Evolutionary conservation across 2,329 filamentous ascomycete species (phyloP).

Genomic region (Juglanconis oblonga): DNA sequence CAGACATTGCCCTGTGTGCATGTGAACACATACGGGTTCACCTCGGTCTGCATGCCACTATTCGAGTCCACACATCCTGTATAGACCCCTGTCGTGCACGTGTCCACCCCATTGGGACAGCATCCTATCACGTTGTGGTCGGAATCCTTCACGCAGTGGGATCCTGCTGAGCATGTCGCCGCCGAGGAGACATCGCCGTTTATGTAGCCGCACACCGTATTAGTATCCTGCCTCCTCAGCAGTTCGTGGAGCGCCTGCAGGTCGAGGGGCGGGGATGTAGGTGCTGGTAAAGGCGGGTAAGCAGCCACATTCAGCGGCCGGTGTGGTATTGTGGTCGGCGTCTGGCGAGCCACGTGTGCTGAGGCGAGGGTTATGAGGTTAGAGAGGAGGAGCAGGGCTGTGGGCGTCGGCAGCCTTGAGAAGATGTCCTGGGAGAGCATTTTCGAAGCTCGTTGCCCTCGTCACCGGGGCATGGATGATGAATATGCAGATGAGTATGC

Average conservation of each 20-base stretch:
- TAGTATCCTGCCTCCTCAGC: conserved; percentile 39
- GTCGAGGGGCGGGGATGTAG: conserved; percentile 39
- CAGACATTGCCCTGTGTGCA: conserved; percentile 51
- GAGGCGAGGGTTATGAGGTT: conserved; percentile 23
- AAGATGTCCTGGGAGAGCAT: conserved; percentile 24
- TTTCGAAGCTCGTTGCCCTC: background rate
- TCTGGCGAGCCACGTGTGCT: conserved; percentile 25
- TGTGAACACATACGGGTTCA: conserved; percentile 56
- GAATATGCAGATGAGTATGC: background rate
- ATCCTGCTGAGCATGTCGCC: conserved; percentile 56
- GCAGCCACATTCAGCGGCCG: conserved; percentile 30
- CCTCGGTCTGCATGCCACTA: conserved; percentile 46
- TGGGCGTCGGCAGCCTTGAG: conserved; percentile 27
- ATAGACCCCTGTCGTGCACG: conserved; percentile 54
- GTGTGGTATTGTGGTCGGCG: conserved; percentile 26
- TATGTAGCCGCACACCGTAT: conserved; percentile 59
- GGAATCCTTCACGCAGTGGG: conserved; percentile 55
- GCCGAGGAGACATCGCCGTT: conserved; percentile 49
- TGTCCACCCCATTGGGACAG: conserved; percentile 48
- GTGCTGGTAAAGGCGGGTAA: conserved; percentile 29
- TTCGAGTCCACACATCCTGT: conserved; percentile 55
- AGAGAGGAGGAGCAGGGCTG: conserved; percentile 28
- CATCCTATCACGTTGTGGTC: conserved; percentile 51
- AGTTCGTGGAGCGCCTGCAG: conserved; percentile 33
- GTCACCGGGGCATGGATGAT: conserved; percentile 6